Evolutionary conservation across 179 eudicot genomes (phyloP).

Genomic region (Patellifolia procumbens): DNA sequence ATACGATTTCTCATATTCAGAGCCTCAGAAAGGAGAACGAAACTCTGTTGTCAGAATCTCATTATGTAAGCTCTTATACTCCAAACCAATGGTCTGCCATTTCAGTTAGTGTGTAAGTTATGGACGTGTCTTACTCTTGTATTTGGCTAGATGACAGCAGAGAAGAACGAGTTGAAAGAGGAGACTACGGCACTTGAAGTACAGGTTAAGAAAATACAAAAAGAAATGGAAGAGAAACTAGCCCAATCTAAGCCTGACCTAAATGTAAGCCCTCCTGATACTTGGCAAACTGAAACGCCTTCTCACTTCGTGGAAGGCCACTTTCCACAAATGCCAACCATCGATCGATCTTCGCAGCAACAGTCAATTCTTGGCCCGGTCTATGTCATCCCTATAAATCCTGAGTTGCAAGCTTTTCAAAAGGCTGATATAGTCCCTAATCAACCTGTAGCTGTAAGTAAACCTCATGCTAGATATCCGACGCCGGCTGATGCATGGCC

Average conservation of each 20-base stretch:
- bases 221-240: constrained; percentile 46
- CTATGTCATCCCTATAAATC: constrained; percentile 57
- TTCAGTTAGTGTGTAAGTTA: not conserved
- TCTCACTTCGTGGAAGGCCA: constrained; percentile 20
- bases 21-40: constrained; percentile 65
- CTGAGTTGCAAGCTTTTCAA: constrained; percentile 41
- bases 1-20: constrained; percentile 55
- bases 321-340: constrained; percentile 25
- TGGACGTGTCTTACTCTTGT: not conserved
- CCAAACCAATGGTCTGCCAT: not conserved
- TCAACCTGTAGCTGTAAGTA: constrained; percentile 54
- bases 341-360: constrained; percentile 38
- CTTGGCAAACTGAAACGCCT: constrained; percentile 33
- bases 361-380: constrained; percentile 52
- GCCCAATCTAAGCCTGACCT: constrained; percentile 55
- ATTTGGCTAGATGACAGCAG: constrained; percentile 49
- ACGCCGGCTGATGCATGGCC: constrained; percentile 75
- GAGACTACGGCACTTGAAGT: constrained; percentile 60
- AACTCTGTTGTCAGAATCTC: constrained; percentile 68
- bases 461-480: constrained; percentile 86
- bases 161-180: constrained; percentile 68
- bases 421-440: constrained; percentile 35
- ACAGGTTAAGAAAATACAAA: constrained; percentile 47
- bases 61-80: constrained; percentile 58
- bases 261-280: constrained; percentile 49